Evolutionary conservation across 768 basidiomycete genomes (phyloP).

Genomic region (Tricholomella constricta): DNA sequence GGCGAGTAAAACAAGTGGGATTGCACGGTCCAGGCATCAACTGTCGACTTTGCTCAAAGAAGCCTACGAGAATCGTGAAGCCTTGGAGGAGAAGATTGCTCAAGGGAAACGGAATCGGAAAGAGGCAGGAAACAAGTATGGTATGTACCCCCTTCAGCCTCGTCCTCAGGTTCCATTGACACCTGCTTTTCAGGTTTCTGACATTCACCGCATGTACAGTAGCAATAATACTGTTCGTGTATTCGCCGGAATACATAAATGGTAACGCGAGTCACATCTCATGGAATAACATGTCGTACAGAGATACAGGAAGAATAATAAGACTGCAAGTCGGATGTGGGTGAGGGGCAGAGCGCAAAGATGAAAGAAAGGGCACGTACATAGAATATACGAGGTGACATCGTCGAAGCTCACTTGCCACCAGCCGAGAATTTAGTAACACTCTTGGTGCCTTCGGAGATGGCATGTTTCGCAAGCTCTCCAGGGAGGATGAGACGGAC

Average conservation of each 20-base stretch:
- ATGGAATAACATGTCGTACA: neutral
- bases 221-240: neutral
- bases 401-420: constrained; percentile 36
- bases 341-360: neutral
- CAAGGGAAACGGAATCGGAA: constrained; percentile 83
- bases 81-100: constrained; percentile 81
- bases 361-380: neutral
- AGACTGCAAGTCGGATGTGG: neutral
- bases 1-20: constrained; percentile 70
- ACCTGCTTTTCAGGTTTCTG: constrained; percentile 10
- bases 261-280: neutral
- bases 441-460: constrained; percentile 64
- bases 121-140: constrained; percentile 91
- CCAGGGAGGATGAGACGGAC: constrained; percentile 84
- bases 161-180: neutral
- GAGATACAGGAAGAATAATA: constrained; percentile 5
- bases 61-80: constrained; percentile 82
- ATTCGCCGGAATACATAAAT: constrained; percentile 1
- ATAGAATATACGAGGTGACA: neutral
- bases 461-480: constrained; percentile 86
- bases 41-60: constrained; percentile 79
- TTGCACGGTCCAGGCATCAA: constrained; percentile 77
- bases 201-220: constrained; percentile 1
- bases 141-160: constrained; percentile 39
- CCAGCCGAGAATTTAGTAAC: constrained; percentile 53